A percentile compares a stretch with the other conserved stretches of the same genome.
phyloP scores from a whole-genome alignment of 2,329 filamentous ascomycete genomes.

The Colletotrichum simmondsii region DNA sequence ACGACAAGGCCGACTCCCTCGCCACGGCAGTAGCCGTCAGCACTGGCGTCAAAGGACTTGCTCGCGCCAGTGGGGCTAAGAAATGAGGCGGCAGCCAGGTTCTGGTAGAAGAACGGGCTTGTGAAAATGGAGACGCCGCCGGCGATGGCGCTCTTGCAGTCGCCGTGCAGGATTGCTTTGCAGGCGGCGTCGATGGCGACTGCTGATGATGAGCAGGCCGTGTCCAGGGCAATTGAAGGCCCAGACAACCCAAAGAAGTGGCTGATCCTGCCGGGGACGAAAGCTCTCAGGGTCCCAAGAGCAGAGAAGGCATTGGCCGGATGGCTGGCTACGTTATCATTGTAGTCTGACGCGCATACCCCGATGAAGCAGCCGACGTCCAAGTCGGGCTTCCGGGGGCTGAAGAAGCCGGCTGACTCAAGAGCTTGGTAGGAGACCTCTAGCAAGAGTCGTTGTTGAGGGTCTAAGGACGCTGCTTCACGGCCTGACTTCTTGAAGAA shows the following conservation, averaged over 20 bases:
- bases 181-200: constrained; percentile 42
- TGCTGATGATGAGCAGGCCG: not conserved
- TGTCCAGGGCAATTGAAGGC: not conserved
- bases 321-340: constrained; percentile 42
- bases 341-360: constrained; percentile 40
- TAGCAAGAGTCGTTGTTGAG: constrained; percentile 18
- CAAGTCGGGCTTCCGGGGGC: constrained; percentile 35
- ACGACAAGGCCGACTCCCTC: constrained; percentile 43
- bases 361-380: constrained; percentile 43
- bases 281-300: constrained; percentile 43
- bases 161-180: constrained; percentile 34
- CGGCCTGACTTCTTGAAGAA: constrained; percentile 28
- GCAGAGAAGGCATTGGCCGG: constrained; percentile 44
- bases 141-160: constrained; percentile 37
- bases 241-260: not conserved
- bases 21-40: constrained; percentile 54
- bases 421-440: constrained; percentile 15
- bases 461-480: constrained; percentile 37
- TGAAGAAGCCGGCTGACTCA: constrained; percentile 37
- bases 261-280: not conserved
- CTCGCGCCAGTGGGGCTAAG: constrained; percentile 29
- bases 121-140: constrained; percentile 40
- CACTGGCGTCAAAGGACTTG: constrained; percentile 46
- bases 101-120: constrained; percentile 36
- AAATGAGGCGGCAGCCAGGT: constrained; percentile 12